Conservation (phyloP, 352 stramenopile species). For the Globisporangium polare region DNA sequence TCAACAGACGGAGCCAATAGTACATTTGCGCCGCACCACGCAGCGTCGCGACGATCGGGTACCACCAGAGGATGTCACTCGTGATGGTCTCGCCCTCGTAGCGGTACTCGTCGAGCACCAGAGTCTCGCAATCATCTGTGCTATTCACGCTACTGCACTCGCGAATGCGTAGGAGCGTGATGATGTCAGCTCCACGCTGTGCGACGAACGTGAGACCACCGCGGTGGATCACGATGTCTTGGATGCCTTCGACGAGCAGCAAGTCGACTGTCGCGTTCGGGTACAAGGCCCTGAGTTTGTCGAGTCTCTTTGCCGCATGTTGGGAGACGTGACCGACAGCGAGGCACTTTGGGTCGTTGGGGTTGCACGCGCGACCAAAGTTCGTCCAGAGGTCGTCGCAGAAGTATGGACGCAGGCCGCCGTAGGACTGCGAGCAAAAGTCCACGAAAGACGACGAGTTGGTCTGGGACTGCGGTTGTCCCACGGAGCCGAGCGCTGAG, state of each 20-base stretch:
- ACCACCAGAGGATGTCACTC: conserved; percentile 10
- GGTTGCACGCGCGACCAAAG: conserved; percentile 1
- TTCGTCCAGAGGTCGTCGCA: conserved; percentile 13
- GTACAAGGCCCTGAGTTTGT: neutral
- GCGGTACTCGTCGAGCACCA: conserved; percentile 11
- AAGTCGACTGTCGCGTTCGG: conserved; percentile 9
- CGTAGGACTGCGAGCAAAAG: conserved; percentile 13
- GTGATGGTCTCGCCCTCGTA: conserved; percentile 14
- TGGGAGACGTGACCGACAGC: neutral
- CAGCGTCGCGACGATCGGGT: neutral
- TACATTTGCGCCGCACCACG: conserved; percentile 7
- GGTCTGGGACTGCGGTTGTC: neutral
- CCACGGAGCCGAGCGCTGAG: neutral
- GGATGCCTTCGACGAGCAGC: conserved; percentile 4
- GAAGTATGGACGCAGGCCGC: conserved; percentile 7
- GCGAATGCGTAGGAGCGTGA: conserved; percentile 12
- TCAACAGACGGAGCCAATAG: conserved; percentile 13
- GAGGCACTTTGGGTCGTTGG: neutral
- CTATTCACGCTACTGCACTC: neutral
- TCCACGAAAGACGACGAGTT: neutral
- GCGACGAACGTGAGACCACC: conserved; percentile 7
- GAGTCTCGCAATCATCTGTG: neutral
- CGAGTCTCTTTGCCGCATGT: neutral
- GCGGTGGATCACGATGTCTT: conserved; percentile 3
- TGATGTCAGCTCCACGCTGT: conserved; percentile 3